Evolutionary conservation across 768 basidiomycete genomes (phyloP), one percentile per base, ranked within the genome.

Genomic region (Strobilomyces echinocephalus): DNA sequence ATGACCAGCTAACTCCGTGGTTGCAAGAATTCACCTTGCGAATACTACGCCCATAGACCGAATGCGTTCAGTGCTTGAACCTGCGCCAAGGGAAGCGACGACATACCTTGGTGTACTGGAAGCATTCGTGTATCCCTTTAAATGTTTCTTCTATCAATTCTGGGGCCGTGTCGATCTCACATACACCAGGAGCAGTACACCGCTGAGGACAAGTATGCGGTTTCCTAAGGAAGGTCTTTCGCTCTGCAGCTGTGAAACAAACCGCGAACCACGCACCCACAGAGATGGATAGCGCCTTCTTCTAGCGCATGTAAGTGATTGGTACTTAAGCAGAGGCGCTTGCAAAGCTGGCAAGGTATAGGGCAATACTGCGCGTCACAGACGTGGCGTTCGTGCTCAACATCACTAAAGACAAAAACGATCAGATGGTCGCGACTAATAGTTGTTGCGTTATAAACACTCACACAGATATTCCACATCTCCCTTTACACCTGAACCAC

Each of bases 91-190:
- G 21, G 26, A 11, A 46, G 8, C 9, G 42, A 28, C 33, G n/a
- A 48, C 51, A 33, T 44, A 80, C 84, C 75, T 79, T 85, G 1
- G 83, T 85, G 52, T 81, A 85, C 57, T 81, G 77, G 65, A 83
- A 85, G 3, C 74, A 79, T 58, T 82, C 79, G 36, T 84, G 78
- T 52, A 69, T 72, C 3, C 84, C 84, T 0, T 74, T 78, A 54
- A 85, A 85, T 0, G 80, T 83, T 8, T 76, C 80, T 55, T 83
- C 78, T 14, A 85, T 76, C 0, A 80, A 78, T 50, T 79, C 75
- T 0, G 83, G 84, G 0, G 74, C 63, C 0, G 77, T 79, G 39
- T 81, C 76, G 11, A 85, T 83, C 47, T 82, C 73, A 53, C 84
- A 85, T 18, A 77, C 77, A 4, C 84, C 83, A 2, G 52, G 49